Percentiles rank a stretch among this genome's conserved stretches.
These are phyloP conservation scores for Cymbidium sinense DNA, from an alignment of 106 monocot genomes.

Conservation along the genomic window DNA sequence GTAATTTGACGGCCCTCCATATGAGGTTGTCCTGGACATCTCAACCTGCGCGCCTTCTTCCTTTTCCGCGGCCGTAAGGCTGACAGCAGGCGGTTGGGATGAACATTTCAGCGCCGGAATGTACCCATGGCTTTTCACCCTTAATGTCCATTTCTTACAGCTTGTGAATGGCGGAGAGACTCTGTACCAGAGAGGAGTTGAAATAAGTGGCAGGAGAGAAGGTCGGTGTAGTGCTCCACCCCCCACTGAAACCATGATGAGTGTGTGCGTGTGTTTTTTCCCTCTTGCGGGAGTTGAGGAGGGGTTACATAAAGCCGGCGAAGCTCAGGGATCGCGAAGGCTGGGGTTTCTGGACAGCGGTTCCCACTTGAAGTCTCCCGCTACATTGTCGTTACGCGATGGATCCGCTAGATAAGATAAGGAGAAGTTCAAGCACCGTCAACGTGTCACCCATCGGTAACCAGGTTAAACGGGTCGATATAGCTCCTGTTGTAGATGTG, in stretches of 20 bases:
- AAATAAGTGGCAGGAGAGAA: not conserved
- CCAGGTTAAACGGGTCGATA: too few relatives aligned
- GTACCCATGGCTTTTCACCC: not conserved
- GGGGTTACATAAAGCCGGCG: not conserved
- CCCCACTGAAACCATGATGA: not conserved
- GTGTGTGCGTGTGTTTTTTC: not conserved
- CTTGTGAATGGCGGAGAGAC: not conserved
- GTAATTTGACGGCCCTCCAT: slow-evolving; percentile 88
- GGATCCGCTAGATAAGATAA: too few relatives aligned
- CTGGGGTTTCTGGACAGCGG: not conserved
- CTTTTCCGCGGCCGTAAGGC: not conserved
- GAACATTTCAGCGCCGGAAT: not conserved
- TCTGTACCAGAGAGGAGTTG: not conserved
- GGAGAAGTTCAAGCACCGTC: too few relatives aligned
- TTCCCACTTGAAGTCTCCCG: too few relatives aligned
- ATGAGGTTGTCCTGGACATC: slow-evolving; percentile 56
- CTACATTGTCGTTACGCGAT: too few relatives aligned
- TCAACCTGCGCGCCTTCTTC: slow-evolving; percentile 12
- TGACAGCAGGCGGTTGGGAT: not conserved
- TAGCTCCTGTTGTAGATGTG: too few relatives aligned
- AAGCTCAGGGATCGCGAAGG: not conserved
- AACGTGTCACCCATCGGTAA: too few relatives aligned
- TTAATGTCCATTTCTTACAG: not conserved
- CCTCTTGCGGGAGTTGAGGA: not conserved
- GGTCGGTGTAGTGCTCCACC: not conserved